Conservation (phyloP, 1,284 basidiomycete species). For the Naganishia cerealis region DNA sequence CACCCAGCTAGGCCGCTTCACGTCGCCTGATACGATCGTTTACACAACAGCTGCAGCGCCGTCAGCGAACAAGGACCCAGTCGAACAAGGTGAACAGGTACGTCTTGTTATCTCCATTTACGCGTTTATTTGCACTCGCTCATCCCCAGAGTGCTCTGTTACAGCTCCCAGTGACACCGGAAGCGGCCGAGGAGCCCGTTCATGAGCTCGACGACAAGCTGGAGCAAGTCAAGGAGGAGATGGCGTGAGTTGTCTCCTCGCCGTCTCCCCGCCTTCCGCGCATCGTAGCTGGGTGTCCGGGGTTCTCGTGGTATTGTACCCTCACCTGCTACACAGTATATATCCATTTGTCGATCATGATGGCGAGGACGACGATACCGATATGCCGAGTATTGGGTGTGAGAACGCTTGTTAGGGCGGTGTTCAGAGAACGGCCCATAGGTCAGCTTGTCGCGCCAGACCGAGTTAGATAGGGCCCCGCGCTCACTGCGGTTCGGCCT, state of each 20-base stretch:
- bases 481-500: no score
- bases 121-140: slow-evolving; percentile 16
- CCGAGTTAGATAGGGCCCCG: no score
- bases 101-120: slow-evolving; percentile 23
- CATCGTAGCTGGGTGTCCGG: no score
- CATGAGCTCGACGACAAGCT: slow-evolving; percentile 59
- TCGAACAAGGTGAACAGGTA: slow-evolving; percentile 40
- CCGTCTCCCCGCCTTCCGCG: not conserved
- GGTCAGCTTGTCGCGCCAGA: no score
- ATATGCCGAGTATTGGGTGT: no score
- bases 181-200: slow-evolving; percentile 59
- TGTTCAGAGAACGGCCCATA: no score
- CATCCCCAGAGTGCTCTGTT: not conserved
- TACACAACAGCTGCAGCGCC: slow-evolving; percentile 39
- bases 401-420: no score
- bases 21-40: not conserved
- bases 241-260: not conserved
- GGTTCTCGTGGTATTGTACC: no score
- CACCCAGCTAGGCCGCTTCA: not conserved
- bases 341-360: no score
- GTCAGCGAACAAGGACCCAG: slow-evolving; percentile 37
- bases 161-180: slow-evolving; percentile 58
- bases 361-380: no score
- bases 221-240: slow-evolving; percentile 56
- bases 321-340: no score